Conservation (phyloP, 2,329 filamentous ascomycete genomes). For the Xylaria sp. region DNA sequence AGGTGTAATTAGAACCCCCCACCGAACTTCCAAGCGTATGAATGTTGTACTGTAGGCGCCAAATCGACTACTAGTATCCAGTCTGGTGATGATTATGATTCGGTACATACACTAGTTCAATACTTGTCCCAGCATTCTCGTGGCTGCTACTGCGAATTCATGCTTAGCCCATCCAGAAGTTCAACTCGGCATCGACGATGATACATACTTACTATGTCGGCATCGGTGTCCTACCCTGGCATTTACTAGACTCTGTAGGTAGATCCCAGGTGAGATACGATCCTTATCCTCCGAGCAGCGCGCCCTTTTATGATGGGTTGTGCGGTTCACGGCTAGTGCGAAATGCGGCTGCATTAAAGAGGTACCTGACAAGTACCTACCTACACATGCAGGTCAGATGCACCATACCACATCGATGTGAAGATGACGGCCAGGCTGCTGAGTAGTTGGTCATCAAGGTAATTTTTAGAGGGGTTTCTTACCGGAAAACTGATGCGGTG, state of each 20-base stretch:
- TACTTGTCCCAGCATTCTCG: background rate
- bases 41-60: too few species aligned
- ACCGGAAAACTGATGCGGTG: conserved; percentile 12
- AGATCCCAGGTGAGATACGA: background rate
- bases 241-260: too few species aligned
- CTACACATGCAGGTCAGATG: conserved; percentile 25
- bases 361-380: conserved; percentile 23
- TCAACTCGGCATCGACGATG: background rate
- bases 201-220: background rate
- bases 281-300: background rate
- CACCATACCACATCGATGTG: conserved; percentile 18
- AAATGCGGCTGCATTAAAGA: conserved; percentile 26
- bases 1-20: background rate
- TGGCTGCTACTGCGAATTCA: background rate
- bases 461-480: conserved; percentile 8
- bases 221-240: too few species aligned
- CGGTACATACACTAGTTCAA: too few species aligned
- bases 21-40: conserved; percentile 5
- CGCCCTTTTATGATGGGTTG: background rate
- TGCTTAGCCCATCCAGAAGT: background rate
- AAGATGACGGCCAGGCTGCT: conserved; percentile 16
- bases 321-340: conserved; percentile 15
- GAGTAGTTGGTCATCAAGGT: conserved; percentile 12
- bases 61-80: too few species aligned
- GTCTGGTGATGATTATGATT: too few species aligned